Evolutionary conservation across 352 stramenopile genomes (phyloP).

Genomic region (Globisporangium apiculatum): DNA sequence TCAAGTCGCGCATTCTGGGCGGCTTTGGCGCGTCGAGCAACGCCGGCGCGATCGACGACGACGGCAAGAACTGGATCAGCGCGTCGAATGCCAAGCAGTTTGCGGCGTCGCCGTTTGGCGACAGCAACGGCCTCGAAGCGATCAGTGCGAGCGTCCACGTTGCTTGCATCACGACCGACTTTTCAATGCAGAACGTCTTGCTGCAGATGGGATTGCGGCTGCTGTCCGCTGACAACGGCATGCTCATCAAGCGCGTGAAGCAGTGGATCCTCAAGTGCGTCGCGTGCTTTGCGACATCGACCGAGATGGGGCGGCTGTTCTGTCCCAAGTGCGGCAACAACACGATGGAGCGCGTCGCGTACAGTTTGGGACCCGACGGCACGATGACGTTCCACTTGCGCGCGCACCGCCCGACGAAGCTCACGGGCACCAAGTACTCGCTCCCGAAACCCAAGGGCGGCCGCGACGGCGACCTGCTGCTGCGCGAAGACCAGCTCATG

Average conservation of each 20-base stretch:
- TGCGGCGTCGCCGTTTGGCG: slow-evolving; percentile 64
- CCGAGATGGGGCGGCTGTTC: slow-evolving; percentile 92
- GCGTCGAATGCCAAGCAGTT: slow-evolving; percentile 56
- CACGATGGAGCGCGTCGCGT: slow-evolving; percentile 93
- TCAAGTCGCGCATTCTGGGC: slow-evolving; percentile 86
- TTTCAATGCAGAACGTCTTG: slow-evolving; percentile 88
- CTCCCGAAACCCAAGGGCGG: slow-evolving; percentile 93
- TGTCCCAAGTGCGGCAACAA: slow-evolving; percentile 95
- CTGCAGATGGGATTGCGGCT: slow-evolving; percentile 84
- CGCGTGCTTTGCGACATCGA: slow-evolving; percentile 94
- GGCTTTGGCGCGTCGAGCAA: slow-evolving; percentile 75
- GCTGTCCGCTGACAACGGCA: slow-evolving; percentile 74
- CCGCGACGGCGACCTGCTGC: slow-evolving; percentile 92
- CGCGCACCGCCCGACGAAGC: slow-evolving; percentile 80
- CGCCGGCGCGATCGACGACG: slow-evolving; percentile 64
- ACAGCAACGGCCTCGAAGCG: slow-evolving; percentile 54
- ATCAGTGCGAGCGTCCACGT: slow-evolving; percentile 45
- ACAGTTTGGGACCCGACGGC: slow-evolving; percentile 90
- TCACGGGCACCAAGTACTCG: slow-evolving; percentile 96
- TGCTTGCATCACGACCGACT: slow-evolving; percentile 85
- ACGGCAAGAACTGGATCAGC: slow-evolving; percentile 87
- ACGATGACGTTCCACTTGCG: slow-evolving; percentile 85
- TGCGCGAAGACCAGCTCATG: slow-evolving; percentile 97
- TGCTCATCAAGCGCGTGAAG: slow-evolving; percentile 85
- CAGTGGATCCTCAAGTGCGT: slow-evolving; percentile 97